Evolutionary conservation across 1,139 yeast species (phyloP), one percentile per base, ranked within the genome.

Genomic region (Pichia terricola): DNA sequence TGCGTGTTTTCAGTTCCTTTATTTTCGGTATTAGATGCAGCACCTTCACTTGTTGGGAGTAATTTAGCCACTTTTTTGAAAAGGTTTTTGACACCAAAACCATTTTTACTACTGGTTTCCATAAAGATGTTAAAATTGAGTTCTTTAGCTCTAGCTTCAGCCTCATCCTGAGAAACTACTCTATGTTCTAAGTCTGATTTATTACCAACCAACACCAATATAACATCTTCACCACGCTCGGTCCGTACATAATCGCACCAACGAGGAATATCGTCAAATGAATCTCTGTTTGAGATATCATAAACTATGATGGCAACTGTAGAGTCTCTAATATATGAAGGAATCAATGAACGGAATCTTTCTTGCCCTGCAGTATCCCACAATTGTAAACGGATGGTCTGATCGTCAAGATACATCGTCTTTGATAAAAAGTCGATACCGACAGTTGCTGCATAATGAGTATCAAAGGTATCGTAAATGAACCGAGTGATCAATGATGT

Each of bases 381-480:
- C 35, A 77, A 58, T 40, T 79, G 81, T 47, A 77, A 59, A 53
- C 67, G 55, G 42, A 65, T 79, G 3, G 88, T 82, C 48, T 82
- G 79, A 58, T 82, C 88, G 48, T 83, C 86, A 36, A 81, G 65
- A 57, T 82, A 81, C 86, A 80, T 81, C 35, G 85, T 82, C 55
- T 89, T 91, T 42, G 95, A 85, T 55, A 91, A 73, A 62, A 91
- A 91, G 63, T 91, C 98, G 51, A 91, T 91, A 27, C 98, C 98
- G 45, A 91, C 88, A 2, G 98, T 91, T 34, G 98, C 97, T 2
- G 86, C 86, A 62, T 84, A 85, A 60, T 91, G 95, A 41, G 94
- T 94, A 63, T 91, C 96, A 62, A 91, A 91, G n/a, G 96, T 85
- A 61, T 91, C 97, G 63, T 91, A 89, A 97, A 91, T 91, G 67